Evolutionary conservation across 257 asterid species (phyloP).

Genomic region (Paulownia fortunei): DNA sequence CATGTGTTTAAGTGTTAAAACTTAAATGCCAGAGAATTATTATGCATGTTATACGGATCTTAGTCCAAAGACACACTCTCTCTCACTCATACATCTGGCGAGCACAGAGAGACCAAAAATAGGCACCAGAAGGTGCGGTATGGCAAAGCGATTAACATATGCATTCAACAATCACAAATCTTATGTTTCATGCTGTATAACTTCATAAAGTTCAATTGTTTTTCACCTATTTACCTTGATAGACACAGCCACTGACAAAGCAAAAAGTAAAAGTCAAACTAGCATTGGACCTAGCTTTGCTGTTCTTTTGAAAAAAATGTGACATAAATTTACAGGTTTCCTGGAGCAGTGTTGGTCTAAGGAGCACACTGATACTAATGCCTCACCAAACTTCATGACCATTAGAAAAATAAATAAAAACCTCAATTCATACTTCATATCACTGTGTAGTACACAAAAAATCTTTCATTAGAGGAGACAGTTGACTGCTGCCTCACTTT

Average conservation of each 20-base stretch:
- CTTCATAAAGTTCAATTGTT: background rate
- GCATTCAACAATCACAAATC: background rate
- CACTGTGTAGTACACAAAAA: background rate
- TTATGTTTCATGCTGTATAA: background rate
- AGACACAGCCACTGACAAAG: background rate
- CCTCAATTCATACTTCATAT: background rate
- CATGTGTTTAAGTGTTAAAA: conserved; percentile 3
- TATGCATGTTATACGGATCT: background rate
- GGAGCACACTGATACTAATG: background rate
- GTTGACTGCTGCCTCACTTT: conserved; percentile 12
- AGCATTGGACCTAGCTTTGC: background rate
- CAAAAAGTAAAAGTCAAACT: background rate
- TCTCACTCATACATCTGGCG: background rate
- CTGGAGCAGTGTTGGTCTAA: background rate
- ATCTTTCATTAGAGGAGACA: conserved; percentile 10
- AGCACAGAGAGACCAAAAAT: conserved; percentile 3
- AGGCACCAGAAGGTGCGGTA: conserved; percentile 15
- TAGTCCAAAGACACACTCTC: conserved; percentile 13
- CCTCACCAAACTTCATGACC: background rate
- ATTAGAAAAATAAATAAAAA: background rate
- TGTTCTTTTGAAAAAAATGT: background rate
- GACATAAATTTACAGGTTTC: conserved; percentile 2
- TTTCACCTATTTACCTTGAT: background rate
- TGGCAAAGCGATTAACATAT: background rate
- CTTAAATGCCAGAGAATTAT: conserved; percentile 1